These are phyloP conservation scores for Penicillium longicatenatum DNA, from an alignment of 495 filamentous ascomycete genomes.

Conservation along the genomic window DNA sequence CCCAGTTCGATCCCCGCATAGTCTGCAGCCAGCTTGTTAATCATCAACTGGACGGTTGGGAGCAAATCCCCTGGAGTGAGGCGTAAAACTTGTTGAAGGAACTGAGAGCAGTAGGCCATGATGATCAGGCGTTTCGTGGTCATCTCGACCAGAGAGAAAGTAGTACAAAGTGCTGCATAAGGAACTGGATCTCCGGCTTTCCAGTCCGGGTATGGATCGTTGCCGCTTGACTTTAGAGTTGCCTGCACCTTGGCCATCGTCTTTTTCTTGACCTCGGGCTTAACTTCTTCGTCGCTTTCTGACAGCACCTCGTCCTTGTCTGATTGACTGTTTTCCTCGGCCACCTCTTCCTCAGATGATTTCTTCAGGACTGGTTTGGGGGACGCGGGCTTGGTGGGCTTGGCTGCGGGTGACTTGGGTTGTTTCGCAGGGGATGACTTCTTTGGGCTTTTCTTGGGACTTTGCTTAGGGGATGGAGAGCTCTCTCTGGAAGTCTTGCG, in stretches of 20 bases:
- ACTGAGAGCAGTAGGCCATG: constrained; percentile 81
- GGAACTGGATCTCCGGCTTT: constrained; percentile 83
- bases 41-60: constrained; percentile 89
- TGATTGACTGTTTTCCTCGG: constrained; percentile 36
- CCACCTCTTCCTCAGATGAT: constrained; percentile 38
- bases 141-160: constrained; percentile 90
- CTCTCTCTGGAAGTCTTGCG: constrained; percentile 28
- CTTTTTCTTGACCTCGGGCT: constrained; percentile 73
- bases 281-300: constrained; percentile 62
- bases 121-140: constrained; percentile 90
- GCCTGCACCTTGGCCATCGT: constrained; percentile 83
- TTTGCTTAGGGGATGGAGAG: constrained; percentile 9
- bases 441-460: constrained; percentile 15
- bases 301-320: constrained; percentile 52
- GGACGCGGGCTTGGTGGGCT: constrained; percentile 18
- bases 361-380: constrained; percentile 33
- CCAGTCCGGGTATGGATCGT: constrained; percentile 95
- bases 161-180: constrained; percentile 92
- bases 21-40: constrained; percentile 95
- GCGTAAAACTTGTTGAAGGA: constrained; percentile 88
- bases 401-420: constrained; percentile 21
- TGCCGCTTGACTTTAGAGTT: constrained; percentile 61
- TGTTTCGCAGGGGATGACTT: constrained; percentile 31
- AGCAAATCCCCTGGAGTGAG: constrained; percentile 88
- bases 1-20: constrained; percentile 95